Evolutionary conservation across 2,329 filamentous ascomycete genomes (phyloP).

Genomic region (Fusarium sp.): DNA sequence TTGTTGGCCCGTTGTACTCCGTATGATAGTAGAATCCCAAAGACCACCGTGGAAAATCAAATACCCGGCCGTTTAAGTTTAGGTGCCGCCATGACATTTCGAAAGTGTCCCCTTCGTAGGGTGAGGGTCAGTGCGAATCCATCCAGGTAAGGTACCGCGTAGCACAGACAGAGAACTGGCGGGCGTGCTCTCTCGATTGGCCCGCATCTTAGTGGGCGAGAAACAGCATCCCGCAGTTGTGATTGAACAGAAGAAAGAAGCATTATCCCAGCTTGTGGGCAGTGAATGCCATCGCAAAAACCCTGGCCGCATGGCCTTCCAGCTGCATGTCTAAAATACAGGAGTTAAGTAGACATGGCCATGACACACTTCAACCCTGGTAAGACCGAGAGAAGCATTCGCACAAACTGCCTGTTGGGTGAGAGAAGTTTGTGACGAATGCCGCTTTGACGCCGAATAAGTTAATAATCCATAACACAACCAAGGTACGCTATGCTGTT

Average conservation of each 20-base stretch:
- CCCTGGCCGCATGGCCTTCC: conserved; percentile 24
- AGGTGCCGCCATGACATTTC: background rate
- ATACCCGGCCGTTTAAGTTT: background rate
- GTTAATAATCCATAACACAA: background rate
- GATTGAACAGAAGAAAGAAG: conserved; percentile 44
- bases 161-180: conserved; percentile 25
- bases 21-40: background rate
- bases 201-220: conserved; percentile 31
- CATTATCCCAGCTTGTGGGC: conserved; percentile 42
- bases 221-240: conserved; percentile 36
- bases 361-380: conserved; percentile 29
- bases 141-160: conserved; percentile 16
- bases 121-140: conserved; percentile 10
- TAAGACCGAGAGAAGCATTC: conserved; percentile 32
- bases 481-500: conserved; percentile 12
- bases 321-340: conserved; percentile 13
- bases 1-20: background rate
- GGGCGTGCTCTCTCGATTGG: conserved; percentile 37
- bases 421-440: conserved; percentile 2
- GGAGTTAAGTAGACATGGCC: conserved; percentile 16
- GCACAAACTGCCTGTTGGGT: conserved; percentile 22
- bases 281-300: conserved; percentile 27
- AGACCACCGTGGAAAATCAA: background rate
- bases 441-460: conserved; percentile 14
- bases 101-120: background rate